A percentile compares a stretch with the other conserved stretches of the same genome.
These are phyloP conservation scores for Mimosa bimucronata DNA, from an alignment of 306 rosid species.

Conservation along the genomic window DNA sequence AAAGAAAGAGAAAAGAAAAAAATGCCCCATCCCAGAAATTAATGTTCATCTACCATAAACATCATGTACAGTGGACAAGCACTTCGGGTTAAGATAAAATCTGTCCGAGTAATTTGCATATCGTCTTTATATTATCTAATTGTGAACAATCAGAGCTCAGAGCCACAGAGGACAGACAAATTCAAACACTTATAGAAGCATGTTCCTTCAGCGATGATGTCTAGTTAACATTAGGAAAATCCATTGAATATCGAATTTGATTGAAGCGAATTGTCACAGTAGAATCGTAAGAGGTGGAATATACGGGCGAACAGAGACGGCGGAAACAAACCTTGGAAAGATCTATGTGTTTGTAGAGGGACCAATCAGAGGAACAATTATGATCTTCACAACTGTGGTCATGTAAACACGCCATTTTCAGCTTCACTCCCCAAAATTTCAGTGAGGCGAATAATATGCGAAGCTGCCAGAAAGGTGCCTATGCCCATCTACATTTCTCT, in stretches of 20 bases:
- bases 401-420: constrained; percentile 86
- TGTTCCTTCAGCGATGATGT: not conserved
- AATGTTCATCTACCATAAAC: not conserved
- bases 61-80: not conserved
- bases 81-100: not conserved
- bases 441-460: not conserved
- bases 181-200: not conserved
- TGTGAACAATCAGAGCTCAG: not conserved
- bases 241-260: not conserved
- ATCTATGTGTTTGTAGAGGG: constrained; percentile 87
- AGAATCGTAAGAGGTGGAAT: not conserved
- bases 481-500: not conserved
- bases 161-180: not conserved
- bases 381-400: constrained; percentile 97
- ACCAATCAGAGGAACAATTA: constrained; percentile 91
- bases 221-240: too few species aligned
- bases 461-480: not conserved
- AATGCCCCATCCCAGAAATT: not conserved
- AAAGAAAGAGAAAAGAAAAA: too few species aligned
- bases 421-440: not conserved
- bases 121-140: not conserved
- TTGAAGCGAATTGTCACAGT: not conserved
- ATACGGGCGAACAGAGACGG: not conserved
- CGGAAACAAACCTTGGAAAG: constrained; percentile 67
- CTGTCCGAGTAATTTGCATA: not conserved